Evolutionary conservation across 2,329 filamentous ascomycete genomes (phyloP).

Genomic region (Diaporthe caulivora): DNA sequence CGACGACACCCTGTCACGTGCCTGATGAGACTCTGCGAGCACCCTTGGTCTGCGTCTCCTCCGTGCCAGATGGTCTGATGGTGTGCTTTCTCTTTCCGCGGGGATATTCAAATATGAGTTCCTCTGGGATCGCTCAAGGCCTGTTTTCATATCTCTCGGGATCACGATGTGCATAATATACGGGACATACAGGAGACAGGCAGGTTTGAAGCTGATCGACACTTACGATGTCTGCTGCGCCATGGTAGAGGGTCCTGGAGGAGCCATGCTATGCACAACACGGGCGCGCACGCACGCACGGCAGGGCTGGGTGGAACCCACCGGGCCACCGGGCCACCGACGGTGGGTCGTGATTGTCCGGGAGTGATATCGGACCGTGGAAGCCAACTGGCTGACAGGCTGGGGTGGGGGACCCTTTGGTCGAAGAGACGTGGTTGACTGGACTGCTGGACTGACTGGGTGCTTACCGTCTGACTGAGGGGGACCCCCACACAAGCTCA

Average conservation of each 20-base stretch:
- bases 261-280: constrained; percentile 1
- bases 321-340: neutral
- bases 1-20: constrained; percentile 26
- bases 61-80: neutral
- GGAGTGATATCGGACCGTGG: constrained; percentile 26
- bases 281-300: constrained; percentile 9
- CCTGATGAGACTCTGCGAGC: neutral
- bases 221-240: constrained; percentile 18
- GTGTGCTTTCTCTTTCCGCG: neutral
- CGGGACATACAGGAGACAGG: constrained; percentile 13
- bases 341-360: constrained; percentile 17
- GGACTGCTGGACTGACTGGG: neutral
- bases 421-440: neutral
- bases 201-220: constrained; percentile 21
- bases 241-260: constrained; percentile 13
- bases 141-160: neutral
- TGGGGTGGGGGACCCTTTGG: constrained; percentile 5
- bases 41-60: neutral
- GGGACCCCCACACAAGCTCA: too few species aligned
- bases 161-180: constrained; percentile 24
- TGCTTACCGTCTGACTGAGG: neutral
- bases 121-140: neutral
- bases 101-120: too few species aligned
- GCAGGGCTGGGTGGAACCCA: constrained; percentile 4
- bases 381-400: constrained; percentile 17